Evolutionary conservation across 2,329 filamentous ascomycete genomes (phyloP).

Genomic region (Pestalotiopsis sp.): DNA sequence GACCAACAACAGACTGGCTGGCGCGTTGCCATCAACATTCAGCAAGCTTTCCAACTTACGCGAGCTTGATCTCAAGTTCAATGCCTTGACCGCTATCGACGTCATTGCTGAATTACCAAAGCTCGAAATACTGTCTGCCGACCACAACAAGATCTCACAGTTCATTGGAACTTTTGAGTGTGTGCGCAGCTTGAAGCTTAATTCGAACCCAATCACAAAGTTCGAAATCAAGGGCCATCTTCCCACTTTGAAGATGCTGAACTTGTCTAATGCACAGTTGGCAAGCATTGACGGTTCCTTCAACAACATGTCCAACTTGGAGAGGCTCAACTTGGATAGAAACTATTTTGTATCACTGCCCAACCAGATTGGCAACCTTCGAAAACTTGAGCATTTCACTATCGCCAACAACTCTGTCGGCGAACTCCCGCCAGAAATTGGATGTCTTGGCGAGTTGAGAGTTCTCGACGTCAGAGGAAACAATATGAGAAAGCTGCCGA

Average conservation of each 20-base stretch:
- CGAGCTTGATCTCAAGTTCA: conserved; percentile 94
- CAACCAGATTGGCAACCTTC: conserved; percentile 79
- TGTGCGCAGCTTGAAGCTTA: conserved; percentile 82
- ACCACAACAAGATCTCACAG: conserved; percentile 89
- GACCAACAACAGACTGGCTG: conserved; percentile 88
- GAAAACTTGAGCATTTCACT: conserved; percentile 86
- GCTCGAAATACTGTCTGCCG: conserved; percentile 84
- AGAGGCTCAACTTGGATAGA: conserved; percentile 86
- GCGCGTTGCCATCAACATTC: conserved; percentile 74
- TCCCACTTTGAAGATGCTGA: conserved; percentile 82
- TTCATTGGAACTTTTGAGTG: conserved; percentile 89
- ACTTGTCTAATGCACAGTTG: conserved; percentile 88
- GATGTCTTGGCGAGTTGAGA: conserved; percentile 80
- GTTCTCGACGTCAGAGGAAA: conserved; percentile 91
- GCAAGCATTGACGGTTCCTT: conserved; percentile 89
- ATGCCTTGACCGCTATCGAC: conserved; percentile 85
- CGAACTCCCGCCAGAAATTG: conserved; percentile 83
- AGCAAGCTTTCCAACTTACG: conserved; percentile 75
- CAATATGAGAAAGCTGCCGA: conserved; percentile 84
- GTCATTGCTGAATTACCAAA: conserved; percentile 82
- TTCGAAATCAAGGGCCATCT: conserved; percentile 81
- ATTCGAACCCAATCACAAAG: conserved; percentile 93
- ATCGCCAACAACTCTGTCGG: conserved; percentile 90
- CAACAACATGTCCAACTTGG: conserved; percentile 82
- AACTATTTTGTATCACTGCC: conserved; percentile 95